These are phyloP conservation scores for Cyberlindnera euphorbiiphila DNA, from an alignment of 805 yeast species.

Conservation along the genomic window DNA sequence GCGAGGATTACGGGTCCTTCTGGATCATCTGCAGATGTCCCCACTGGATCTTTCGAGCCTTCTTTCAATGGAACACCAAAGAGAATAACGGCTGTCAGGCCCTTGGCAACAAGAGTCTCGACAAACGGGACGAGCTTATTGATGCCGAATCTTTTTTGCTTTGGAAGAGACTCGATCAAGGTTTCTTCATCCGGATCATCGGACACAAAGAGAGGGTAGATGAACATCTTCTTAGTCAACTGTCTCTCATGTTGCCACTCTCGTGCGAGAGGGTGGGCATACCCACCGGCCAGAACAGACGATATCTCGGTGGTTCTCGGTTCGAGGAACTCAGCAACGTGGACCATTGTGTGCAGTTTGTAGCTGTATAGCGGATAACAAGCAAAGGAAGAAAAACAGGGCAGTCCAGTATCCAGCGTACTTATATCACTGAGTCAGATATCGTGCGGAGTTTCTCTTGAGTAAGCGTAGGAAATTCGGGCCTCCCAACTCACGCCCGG, in stretches of 20 bases:
- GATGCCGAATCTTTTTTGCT: slow-evolving; percentile 82
- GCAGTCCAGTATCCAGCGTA: background rate
- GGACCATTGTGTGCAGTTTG: slow-evolving; percentile 39
- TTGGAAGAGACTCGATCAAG: slow-evolving; percentile 74
- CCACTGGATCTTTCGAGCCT: slow-evolving; percentile 74
- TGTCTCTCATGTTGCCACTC: slow-evolving; percentile 90
- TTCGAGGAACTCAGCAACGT: slow-evolving; percentile 67
- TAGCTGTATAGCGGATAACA: background rate
- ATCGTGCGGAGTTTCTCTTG: no score
- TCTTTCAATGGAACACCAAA: slow-evolving; percentile 86
- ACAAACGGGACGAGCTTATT: slow-evolving; percentile 75
- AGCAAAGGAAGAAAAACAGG: background rate
- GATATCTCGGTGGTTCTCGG: slow-evolving; percentile 57
- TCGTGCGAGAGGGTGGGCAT: slow-evolving; percentile 83
- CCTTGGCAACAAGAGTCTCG: slow-evolving; percentile 65
- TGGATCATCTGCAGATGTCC: slow-evolving; percentile 93
- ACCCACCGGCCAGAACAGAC: slow-evolving; percentile 88
- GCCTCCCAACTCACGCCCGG: no score
- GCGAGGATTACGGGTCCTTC: slow-evolving; percentile 90
- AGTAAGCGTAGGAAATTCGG: no score
- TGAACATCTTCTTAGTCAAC: slow-evolving; percentile 82
- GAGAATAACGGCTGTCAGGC: slow-evolving; percentile 78
- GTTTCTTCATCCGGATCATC: slow-evolving; percentile 79
- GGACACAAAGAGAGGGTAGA: slow-evolving; percentile 85
- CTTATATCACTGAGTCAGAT: no score